Evolutionary conservation across 306 rosid genomes (phyloP).

Genomic region (Vigna angularis): DNA sequence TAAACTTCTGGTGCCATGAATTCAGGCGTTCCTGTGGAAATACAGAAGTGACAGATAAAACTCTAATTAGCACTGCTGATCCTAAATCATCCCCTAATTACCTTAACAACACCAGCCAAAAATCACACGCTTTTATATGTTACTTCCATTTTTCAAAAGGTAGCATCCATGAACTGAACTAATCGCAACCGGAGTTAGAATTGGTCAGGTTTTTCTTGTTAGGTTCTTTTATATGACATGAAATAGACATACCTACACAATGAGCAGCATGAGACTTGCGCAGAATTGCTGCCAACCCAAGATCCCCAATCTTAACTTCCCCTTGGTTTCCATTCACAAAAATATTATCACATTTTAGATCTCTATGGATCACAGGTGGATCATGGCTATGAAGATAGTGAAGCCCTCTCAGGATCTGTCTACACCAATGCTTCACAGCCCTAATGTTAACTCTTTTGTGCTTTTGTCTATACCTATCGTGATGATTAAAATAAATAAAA

Average conservation of each 20-base stretch:
- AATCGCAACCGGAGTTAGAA: conserved; percentile 13
- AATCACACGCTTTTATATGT: background rate
- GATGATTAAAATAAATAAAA: background rate
- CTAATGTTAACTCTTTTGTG: conserved; percentile 82
- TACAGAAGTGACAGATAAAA: conserved; percentile 33
- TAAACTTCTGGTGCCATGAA: conserved; percentile 99
- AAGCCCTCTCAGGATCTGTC: conserved; percentile 94
- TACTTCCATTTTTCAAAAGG: conserved; percentile 21
- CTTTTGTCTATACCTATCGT: conserved; percentile 78
- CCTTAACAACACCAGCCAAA: conserved; percentile 6
- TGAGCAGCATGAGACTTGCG: conserved; percentile 89
- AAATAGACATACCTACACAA: conserved; percentile 79
- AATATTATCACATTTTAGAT: conserved; percentile 96
- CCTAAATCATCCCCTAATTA: conserved; percentile 34
- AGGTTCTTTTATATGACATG: background rate
- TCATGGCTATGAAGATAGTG: conserved; percentile 87
- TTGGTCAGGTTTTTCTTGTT: conserved; percentile 18
- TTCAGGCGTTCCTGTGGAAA: conserved; percentile 84
- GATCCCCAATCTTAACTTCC: conserved; percentile 97
- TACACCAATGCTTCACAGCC: conserved; percentile 96
- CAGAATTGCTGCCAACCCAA: conserved; percentile 90
- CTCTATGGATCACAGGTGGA: conserved; percentile 97
- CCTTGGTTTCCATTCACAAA: conserved; percentile 96
- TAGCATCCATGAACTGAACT: conserved; percentile 33
- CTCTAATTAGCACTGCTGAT: conserved; percentile 24